Percentiles rank a stretch among this genome's conserved stretches.
phyloP scores from a whole-genome alignment of 495 filamentous ascomycete species.

The Immersiella caudata region DNA sequence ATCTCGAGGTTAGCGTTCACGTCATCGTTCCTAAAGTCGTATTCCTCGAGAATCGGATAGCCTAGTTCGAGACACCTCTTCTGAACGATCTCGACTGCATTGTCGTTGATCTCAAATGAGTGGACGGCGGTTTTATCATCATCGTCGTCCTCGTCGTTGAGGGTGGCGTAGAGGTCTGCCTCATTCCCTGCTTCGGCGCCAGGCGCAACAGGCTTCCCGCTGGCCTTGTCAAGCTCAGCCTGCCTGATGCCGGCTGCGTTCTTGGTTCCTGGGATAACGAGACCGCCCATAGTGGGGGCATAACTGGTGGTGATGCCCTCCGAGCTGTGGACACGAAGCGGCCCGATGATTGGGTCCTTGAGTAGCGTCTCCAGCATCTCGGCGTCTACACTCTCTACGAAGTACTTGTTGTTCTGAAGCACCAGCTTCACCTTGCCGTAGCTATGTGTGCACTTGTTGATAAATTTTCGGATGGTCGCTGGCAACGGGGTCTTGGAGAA shows the following conservation, averaged over 20 bases:
- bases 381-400: slow-evolving; percentile 87
- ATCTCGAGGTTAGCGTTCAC: slow-evolving; percentile 90
- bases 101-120: slow-evolving; percentile 86
- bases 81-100: slow-evolving; percentile 80
- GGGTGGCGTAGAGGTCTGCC: slow-evolving; percentile 54
- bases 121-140: slow-evolving; percentile 88
- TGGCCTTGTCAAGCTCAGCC: slow-evolving; percentile 45
- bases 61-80: slow-evolving; percentile 86
- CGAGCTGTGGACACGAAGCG: slow-evolving; percentile 51
- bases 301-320: slow-evolving; percentile 75
- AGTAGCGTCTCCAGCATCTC: slow-evolving; percentile 81
- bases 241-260: slow-evolving; percentile 86
- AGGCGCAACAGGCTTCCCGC: slow-evolving; percentile 33
- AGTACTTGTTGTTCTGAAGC: slow-evolving; percentile 90
- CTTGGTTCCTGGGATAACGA: slow-evolving; percentile 94
- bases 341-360: slow-evolving; percentile 55
- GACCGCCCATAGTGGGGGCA: slow-evolving; percentile 83
- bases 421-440: slow-evolving; percentile 97
- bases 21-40: slow-evolving; percentile 95
- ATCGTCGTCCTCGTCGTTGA: slow-evolving; percentile 85
- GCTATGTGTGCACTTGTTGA: slow-evolving; percentile 79
- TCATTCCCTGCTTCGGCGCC: slow-evolving; percentile 33
- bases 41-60: slow-evolving; percentile 90
- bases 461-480: slow-evolving; percentile 74
- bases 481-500: slow-evolving; percentile 87